Evolutionary conservation across 345 rosid species (phyloP).

Genomic region (Eutrema japonicum): DNA sequence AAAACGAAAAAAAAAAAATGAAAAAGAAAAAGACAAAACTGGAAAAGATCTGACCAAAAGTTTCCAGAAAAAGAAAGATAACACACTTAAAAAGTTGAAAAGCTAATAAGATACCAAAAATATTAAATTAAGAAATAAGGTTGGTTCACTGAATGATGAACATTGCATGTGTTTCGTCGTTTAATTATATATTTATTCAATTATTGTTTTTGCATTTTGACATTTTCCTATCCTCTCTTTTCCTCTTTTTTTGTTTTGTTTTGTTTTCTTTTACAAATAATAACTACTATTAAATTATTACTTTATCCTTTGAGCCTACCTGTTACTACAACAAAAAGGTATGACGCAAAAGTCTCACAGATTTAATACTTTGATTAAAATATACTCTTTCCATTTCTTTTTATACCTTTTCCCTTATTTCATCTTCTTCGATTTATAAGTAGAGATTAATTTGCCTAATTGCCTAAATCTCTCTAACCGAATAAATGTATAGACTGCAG

Average conservation of each 20-base stretch:
- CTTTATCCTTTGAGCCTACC: constrained; percentile 25
- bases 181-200: constrained; percentile 19
- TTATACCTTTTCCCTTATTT: constrained; percentile 13
- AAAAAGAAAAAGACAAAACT: constrained; percentile 28
- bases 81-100: constrained; percentile 29
- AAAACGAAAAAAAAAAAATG: constrained; percentile 5
- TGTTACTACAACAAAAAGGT: constrained; percentile 41
- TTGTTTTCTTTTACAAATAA: background rate
- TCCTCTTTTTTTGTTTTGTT: background rate
- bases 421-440: background rate
- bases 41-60: constrained; percentile 34
- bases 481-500: background rate
- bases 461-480: background rate
- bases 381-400: no score
- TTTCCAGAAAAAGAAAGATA: constrained; percentile 36
- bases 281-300: constrained; percentile 5
- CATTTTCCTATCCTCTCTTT: constrained; percentile 4
- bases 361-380: constrained; percentile 6
- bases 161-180: constrained; percentile 41
- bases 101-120: constrained; percentile 29
- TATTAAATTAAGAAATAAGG: constrained; percentile 13
- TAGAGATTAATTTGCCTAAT: background rate
- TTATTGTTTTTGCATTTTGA: constrained; percentile 35
- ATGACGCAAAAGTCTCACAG: constrained; percentile 31
- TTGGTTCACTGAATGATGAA: constrained; percentile 41